Evolutionary conservation across 2,329 filamentous ascomycete species (phyloP), one percentile per base, ranked within the genome.

Genomic region (Cercospora zeina): DNA sequence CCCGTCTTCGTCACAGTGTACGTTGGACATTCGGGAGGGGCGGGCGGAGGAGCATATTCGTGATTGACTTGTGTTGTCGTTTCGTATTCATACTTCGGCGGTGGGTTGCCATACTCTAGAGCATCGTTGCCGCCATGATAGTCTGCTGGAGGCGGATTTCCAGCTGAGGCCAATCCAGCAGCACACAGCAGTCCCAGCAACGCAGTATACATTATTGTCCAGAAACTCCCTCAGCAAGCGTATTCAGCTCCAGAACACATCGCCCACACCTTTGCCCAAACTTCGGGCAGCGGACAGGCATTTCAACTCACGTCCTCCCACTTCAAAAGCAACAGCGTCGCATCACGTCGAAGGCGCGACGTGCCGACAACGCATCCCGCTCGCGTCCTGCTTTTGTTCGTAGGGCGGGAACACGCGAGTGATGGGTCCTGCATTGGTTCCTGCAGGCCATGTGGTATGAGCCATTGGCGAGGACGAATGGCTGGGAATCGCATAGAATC

Each of bases 341-440:
- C 24, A n/a, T 51, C 47, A 51, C 30, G 47, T 51, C 47, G 47
- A 51, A 31, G 47, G 47, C 47, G 47, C 30, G 47, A 51, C 11
- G 30, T 11, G 47, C 47, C 1, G 47, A 30, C 24, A 51, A 16
- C 30, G 47, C 47, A 51, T 33, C 14, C 30, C 24, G 4, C 13
- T 30, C 47, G n/a, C 47, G 24, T 51, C 47, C 47, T 45, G 39
- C 13, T 8, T 51, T n/a, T 7, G 13, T 33, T 11, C 30, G 11
- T 51, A 16, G 47, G 47, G 47, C 47, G n/a, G 19, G 47, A 1
- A 30, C 13, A 33, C 30, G 47, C 24, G 47, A 27, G 47, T 51
- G 47, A 51, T 33, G 30, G 47, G 30, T 33, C 47, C 47, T 30
- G 47, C 47, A 51, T 51, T 51, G 47, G 30, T 51, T 51, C 47